Evolutionary conservation across 2,329 filamentous ascomycete genomes (phyloP), one percentile per base, ranked within the genome.

Genomic region (Colletotrichum incanum): DNA sequence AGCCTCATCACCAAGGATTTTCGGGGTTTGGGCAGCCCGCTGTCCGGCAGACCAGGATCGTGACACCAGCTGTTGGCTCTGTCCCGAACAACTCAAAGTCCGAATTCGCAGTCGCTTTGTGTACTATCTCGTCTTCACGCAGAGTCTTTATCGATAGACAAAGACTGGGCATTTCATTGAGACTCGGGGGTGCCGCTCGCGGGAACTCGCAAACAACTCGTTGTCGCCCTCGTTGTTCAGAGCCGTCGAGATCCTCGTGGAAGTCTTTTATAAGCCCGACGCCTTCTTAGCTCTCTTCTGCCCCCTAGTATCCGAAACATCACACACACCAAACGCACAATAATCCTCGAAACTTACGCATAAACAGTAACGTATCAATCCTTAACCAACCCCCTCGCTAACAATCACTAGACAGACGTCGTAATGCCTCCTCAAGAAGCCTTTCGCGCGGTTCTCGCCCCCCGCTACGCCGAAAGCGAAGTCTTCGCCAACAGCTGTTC

Each of bases 381-480:
- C 18, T 20, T 9, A 9, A 14, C 3, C 34, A 9, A 6, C 1
- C 0, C 20, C 16, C 8, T 18, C 16, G 11, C 47, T 63, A n/a
- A 63, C 34, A 31, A 7, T 7, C 11, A 37, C 5, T 5, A 63
- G 31, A 63, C 5, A 14, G 16, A 37, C 45, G 12, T 9, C 14
- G 5, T n/a, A 28, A 63, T 63, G 60, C 60, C 60, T 62, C 60
- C 34, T 3, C 6, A 39, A 23, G 47, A 31, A 63, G 31, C 34
- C 45, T 37, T 23, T 16, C 45, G 11, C 23, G 12, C n/a, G 23
- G 18, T 18, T 2, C n/a, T 50, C 23, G 47, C 6, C 18, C 23
- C 45, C 9, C 45, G 60, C 4, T n/a, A 26, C 31, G 1, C 14
- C 28, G 23, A 52, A 12, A 31, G 45, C 9, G 31, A 63, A 11